Evolutionary conservation across 192 early-diverging fungal species (phyloP).

Genomic region (Coemansia sp.): DNA sequence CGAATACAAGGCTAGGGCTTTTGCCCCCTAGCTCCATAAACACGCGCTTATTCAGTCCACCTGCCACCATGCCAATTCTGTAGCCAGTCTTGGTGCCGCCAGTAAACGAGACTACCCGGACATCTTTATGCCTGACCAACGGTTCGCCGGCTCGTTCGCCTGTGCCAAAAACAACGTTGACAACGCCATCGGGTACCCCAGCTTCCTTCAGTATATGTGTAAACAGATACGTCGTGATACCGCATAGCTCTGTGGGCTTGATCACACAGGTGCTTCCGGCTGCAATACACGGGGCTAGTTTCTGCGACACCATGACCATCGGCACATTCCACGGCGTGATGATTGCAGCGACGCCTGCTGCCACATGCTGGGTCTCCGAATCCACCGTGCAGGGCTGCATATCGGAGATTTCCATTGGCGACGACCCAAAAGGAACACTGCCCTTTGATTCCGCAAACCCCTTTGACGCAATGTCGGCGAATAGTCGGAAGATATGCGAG

Average conservation of each 20-base stretch:
- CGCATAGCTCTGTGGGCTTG: slow-evolving; percentile 76
- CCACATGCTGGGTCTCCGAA: slow-evolving; percentile 58
- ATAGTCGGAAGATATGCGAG: slow-evolving; percentile 69
- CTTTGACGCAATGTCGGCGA: slow-evolving; percentile 67
- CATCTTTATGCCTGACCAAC: slow-evolving; percentile 65
- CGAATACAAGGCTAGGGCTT: slow-evolving; percentile 75
- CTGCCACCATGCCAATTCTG: slow-evolving; percentile 57
- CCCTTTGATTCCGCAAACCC: slow-evolving; percentile 50
- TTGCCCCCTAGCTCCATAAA: slow-evolving; percentile 86
- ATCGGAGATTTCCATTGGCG: slow-evolving; percentile 35
- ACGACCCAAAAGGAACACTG: background rate
- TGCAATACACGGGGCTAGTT: slow-evolving; percentile 76
- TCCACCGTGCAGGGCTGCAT: slow-evolving; percentile 53
- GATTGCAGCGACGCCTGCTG: slow-evolving; percentile 71
- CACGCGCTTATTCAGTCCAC: slow-evolving; percentile 70
- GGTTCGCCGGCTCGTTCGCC: slow-evolving; percentile 66
- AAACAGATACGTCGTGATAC: slow-evolving; percentile 62
- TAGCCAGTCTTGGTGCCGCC: slow-evolving; percentile 69
- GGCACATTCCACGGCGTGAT: slow-evolving; percentile 83
- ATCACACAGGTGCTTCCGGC: slow-evolving; percentile 72
- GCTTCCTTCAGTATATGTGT: slow-evolving; percentile 64
- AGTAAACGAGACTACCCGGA: slow-evolving; percentile 74
- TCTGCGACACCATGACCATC: slow-evolving; percentile 70
- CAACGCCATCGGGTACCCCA: slow-evolving; percentile 73
- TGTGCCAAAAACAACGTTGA: slow-evolving; percentile 81